Percentiles rank a stretch among this genome's conserved stretches.
These are phyloP conservation scores for Mycena galopus DNA, from an alignment of 768 basidiomycete genomes.

Conservation along the genomic window DNA sequence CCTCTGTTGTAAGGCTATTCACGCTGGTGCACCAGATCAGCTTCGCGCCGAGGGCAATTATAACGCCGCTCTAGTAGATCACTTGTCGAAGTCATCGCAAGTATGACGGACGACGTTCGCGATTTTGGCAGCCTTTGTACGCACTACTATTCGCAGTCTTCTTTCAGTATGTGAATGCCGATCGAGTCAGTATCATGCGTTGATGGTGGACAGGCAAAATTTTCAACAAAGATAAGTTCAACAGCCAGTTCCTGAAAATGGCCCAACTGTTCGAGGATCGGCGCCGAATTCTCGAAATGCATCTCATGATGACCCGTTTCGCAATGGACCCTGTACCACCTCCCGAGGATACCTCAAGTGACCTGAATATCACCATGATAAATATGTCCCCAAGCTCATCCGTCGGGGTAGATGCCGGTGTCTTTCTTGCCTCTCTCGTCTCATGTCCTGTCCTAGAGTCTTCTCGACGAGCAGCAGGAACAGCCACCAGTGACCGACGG, in stretches of 20 bases:
- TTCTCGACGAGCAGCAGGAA: neutral
- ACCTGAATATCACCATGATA: neutral
- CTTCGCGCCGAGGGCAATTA: neutral
- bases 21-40: neutral
- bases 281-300: neutral
- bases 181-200: too few relatives aligned
- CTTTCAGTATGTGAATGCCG: neutral
- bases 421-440: too few relatives aligned
- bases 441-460: neutral
- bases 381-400: neutral
- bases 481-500: neutral
- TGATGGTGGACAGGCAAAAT: neutral
- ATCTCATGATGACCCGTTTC: neutral
- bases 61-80: neutral
- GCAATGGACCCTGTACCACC: neutral
- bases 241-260: neutral
- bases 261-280: neutral
- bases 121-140: neutral
- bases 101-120: neutral
- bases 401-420: too few relatives aligned
- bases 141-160: neutral
- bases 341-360: neutral
- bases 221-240: neutral
- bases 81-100: neutral
- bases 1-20: neutral